A percentile compares a stretch with the other conserved stretches of the same genome.
phyloP scores from a whole-genome alignment of 306 rosid genomes.

The Glycine soja region DNA sequence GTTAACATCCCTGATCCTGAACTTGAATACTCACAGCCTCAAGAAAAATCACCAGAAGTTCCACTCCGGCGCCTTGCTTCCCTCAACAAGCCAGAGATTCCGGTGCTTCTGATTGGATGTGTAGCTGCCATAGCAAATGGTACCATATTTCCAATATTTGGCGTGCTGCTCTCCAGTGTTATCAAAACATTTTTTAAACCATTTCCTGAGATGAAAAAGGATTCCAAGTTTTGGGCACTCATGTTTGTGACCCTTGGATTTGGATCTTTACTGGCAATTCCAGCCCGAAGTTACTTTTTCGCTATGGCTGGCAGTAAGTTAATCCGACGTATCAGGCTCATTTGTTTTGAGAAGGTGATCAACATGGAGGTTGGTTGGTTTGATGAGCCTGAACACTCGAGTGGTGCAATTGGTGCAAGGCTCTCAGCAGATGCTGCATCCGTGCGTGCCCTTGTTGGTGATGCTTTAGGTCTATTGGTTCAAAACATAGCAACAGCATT shows the following conservation, averaged over 20 bases:
- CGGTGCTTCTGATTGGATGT: constrained; percentile 66
- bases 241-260: constrained; percentile 65
- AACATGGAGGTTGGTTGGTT: constrained; percentile 85
- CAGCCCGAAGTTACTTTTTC: constrained; percentile 68
- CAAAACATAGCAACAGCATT: constrained; percentile 59
- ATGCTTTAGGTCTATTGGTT: constrained; percentile 63
- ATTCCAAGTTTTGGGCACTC: constrained; percentile 73
- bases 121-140: constrained; percentile 63
- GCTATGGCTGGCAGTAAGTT: constrained; percentile 70
- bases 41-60: constrained; percentile 47
- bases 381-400: constrained; percentile 75
- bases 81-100: constrained; percentile 86
- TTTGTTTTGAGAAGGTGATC: constrained; percentile 76
- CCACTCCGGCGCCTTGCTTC: constrained; percentile 67
- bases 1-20: constrained; percentile 49
- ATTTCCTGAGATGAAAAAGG: constrained; percentile 57
- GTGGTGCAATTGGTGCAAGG: constrained; percentile 76
- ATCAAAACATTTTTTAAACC: constrained; percentile 69
- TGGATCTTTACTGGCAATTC: constrained; percentile 52
- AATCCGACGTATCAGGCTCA: constrained; percentile 69
- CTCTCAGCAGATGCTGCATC: constrained; percentile 80
- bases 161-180: constrained; percentile 58
- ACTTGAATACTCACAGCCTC: constrained; percentile 34
- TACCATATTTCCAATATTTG: constrained; percentile 61
- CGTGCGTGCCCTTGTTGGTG: constrained; percentile 76